Evolutionary conservation across 306 rosid genomes (phyloP).

Genomic region (Castanospermum australe): DNA sequence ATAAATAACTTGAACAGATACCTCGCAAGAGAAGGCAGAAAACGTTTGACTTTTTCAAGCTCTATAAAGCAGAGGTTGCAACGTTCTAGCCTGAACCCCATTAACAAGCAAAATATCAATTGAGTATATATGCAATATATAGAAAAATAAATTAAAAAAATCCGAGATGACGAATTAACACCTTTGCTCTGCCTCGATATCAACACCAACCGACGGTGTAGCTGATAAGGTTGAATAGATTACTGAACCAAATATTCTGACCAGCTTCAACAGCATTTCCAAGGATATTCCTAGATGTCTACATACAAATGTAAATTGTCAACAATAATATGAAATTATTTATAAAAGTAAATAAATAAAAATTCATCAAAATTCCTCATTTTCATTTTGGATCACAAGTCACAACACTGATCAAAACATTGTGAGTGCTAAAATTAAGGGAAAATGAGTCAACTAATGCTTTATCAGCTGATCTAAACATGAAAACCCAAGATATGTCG

Average conservation of each 20-base stretch:
- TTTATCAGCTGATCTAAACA: constrained; percentile 6
- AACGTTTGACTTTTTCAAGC: constrained; percentile 81
- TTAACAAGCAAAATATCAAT: constrained; percentile 13
- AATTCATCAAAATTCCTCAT: not conserved
- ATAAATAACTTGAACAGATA: constrained; percentile 20
- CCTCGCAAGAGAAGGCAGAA: constrained; percentile 75
- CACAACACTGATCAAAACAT: not conserved
- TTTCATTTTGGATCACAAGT: constrained; percentile 2
- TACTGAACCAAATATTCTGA: constrained; percentile 80
- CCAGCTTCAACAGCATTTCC: constrained; percentile 92
- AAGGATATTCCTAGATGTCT: constrained; percentile 77
- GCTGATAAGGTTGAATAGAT: constrained; percentile 84
- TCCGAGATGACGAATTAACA: constrained; percentile 24
- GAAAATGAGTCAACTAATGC: not conserved
- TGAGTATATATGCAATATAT: not conserved
- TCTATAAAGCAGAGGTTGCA: constrained; percentile 89
- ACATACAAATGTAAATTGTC: constrained; percentile 28
- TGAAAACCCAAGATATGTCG: not conserved
- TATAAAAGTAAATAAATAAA: not conserved
- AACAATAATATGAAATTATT: too few relatives aligned
- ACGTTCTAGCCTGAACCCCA: constrained; percentile 79
- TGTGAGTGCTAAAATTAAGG: not conserved
- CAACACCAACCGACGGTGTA: constrained; percentile 81
- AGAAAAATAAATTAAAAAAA: not conserved
- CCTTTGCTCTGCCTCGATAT: constrained; percentile 98